These are phyloP conservation scores for Saxispiralis lemnorum DNA, from an alignment of 495 filamentous ascomycete genomes.

Conservation along the genomic window DNA sequence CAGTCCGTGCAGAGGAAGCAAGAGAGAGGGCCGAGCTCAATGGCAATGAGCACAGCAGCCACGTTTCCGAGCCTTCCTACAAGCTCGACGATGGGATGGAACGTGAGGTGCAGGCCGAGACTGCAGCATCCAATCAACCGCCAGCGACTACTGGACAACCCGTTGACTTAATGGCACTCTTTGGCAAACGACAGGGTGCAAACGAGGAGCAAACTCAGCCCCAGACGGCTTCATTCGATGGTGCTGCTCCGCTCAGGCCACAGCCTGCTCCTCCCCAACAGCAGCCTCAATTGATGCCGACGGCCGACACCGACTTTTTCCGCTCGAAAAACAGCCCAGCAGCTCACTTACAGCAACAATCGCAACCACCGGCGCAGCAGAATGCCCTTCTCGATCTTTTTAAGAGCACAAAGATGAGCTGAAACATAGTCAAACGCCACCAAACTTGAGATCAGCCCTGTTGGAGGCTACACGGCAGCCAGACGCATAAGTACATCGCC, in stretches of 20 bases:
- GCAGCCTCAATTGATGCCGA: conserved; percentile 2
- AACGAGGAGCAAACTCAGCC: neutral
- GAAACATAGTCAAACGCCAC: too few species aligned
- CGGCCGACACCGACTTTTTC: conserved; percentile 15
- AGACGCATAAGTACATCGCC: too few species aligned
- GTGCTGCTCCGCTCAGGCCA: neutral
- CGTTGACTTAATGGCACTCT: conserved; percentile 8
- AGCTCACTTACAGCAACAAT: conserved; percentile 3
- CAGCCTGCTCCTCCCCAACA: neutral
- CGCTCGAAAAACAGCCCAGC: neutral
- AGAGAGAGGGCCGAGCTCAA: conserved; percentile 22
- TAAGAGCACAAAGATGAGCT: conserved; percentile 4
- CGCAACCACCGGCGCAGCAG: conserved; percentile 6
- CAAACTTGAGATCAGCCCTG: too few species aligned
- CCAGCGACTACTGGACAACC: conserved; percentile 1
- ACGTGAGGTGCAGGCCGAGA: conserved; percentile 5
- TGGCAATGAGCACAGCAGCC: neutral
- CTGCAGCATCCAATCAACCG: conserved; percentile 1
- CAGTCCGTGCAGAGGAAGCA: conserved; percentile 31
- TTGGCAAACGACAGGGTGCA: neutral
- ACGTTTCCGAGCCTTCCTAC: neutral
- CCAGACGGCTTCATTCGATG: neutral
- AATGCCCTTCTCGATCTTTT: conserved; percentile 12
- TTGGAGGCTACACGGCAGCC: too few species aligned
- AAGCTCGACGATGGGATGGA: conserved; percentile 4